phyloP scores from a whole-genome alignment of 1,284 basidiomycete species.

The Cryptococcus maquisensis region DNA sequence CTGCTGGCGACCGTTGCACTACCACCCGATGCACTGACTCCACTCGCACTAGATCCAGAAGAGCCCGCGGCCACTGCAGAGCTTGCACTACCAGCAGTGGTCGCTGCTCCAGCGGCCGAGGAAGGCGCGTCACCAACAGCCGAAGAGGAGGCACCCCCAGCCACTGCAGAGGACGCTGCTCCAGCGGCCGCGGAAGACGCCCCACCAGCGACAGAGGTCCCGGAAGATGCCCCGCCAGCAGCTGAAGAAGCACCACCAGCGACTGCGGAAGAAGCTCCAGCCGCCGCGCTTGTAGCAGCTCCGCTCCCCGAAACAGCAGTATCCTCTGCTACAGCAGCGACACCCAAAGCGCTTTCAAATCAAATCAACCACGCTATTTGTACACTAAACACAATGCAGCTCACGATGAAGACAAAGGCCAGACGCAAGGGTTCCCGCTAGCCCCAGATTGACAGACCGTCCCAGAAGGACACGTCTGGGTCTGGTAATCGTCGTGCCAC shows the following conservation, averaged over 20 bases:
- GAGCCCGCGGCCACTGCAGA: background rate
- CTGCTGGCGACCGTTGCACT: background rate
- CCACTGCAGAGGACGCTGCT: background rate
- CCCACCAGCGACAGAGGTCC: background rate
- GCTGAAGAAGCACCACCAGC: background rate
- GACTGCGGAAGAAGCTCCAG: background rate
- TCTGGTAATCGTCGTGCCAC: conserved; percentile 5
- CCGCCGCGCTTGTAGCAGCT: background rate
- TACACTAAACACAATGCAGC: background rate
- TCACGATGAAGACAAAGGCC: conserved; percentile 5
- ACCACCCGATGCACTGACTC: background rate
- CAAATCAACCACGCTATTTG: too few species aligned
- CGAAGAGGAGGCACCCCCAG: too few species aligned
- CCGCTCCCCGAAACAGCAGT: background rate
- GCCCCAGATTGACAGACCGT: conserved; percentile 9
- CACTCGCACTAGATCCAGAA: background rate
- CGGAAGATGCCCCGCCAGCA: background rate
- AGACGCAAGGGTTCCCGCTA: conserved; percentile 11
- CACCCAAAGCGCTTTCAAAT: background rate
- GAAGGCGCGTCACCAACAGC: background rate
- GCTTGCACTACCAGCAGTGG: background rate
- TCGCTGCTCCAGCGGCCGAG: background rate
- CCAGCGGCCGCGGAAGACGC: too few species aligned
- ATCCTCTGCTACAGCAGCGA: background rate
- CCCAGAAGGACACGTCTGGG: conserved; percentile 3